phyloP scores from a whole-genome alignment of 306 rosid species.

The Canavalia gladiata region DNA sequence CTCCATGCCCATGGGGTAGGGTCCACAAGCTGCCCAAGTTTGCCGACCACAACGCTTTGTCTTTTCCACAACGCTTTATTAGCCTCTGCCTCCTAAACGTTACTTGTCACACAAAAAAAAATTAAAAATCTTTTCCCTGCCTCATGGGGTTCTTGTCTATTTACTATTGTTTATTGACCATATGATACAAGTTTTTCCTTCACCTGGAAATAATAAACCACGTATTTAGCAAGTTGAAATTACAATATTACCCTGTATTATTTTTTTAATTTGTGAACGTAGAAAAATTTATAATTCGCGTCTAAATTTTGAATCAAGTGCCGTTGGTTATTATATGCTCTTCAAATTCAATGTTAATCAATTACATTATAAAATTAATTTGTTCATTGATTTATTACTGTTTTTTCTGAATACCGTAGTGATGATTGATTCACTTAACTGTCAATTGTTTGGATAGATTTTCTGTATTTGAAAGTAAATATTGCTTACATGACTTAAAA shows the following conservation, averaged over 20 bases:
- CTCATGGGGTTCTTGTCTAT: constrained; percentile 32
- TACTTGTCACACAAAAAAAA: background rate
- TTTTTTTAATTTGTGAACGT: background rate
- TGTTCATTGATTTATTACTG: background rate
- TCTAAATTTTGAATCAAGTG: background rate
- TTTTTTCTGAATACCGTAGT: background rate
- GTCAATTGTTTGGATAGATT: background rate
- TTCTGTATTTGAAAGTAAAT: background rate
- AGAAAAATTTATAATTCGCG: background rate
- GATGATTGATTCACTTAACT: background rate
- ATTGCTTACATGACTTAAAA: background rate
- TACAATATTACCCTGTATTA: background rate
- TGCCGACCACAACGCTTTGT: constrained; percentile 57
- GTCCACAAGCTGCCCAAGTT: constrained; percentile 47
- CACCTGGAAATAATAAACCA: background rate
- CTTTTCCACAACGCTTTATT: constrained; percentile 41
- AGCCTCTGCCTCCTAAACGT: constrained; percentile 27
- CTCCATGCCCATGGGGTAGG: constrained; percentile 21
- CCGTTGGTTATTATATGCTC: background rate
- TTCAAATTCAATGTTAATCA: background rate
- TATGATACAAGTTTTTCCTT: background rate
- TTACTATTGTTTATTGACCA: background rate
- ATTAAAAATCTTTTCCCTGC: background rate
- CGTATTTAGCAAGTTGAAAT: background rate
- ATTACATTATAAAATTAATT: background rate